Percentiles rank a stretch among this genome's conserved stretches.
phyloP scores from a whole-genome alignment of 73 alveolate species.

The Paramecium bursaria region DNA sequence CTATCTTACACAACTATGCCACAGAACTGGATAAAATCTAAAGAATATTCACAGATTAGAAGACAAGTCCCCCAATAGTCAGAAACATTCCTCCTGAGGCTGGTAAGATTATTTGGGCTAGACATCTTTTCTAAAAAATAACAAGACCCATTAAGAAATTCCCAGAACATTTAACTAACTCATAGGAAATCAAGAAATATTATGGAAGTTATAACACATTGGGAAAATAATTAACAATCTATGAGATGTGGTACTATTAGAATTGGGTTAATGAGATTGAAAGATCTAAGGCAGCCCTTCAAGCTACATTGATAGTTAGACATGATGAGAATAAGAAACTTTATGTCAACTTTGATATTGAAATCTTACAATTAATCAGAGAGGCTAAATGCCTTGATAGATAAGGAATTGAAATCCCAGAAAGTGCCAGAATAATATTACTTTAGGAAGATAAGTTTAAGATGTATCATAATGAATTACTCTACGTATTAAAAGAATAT shows the following conservation, averaged over 20 bases:
- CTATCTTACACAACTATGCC: constrained; percentile 94
- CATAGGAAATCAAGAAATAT: constrained; percentile 79
- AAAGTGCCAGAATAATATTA: constrained; percentile 99
- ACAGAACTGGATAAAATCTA: constrained; percentile 81
- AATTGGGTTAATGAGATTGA: constrained; percentile 93
- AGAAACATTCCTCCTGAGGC: constrained; percentile 99
- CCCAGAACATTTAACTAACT: constrained; percentile 84
- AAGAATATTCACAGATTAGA: constrained; percentile 62
- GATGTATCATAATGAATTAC: constrained; percentile 98
- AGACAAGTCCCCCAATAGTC: constrained; percentile 96
- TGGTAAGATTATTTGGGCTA: constrained; percentile 99
- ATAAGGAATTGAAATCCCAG: constrained; percentile 99
- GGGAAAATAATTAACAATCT: constrained; percentile 86
- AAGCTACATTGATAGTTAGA: constrained; percentile 95
- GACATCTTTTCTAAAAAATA: constrained; percentile 97
- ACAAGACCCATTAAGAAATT: constrained; percentile 97
- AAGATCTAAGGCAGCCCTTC: constrained; percentile 95
- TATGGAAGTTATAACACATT: constrained; percentile 86
- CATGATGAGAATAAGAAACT: constrained; percentile 94
- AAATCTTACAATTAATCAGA: constrained; percentile 98
- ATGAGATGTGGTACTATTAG: constrained; percentile 85
- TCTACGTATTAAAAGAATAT: constrained; percentile 98
- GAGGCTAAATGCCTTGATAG: constrained; percentile 99
- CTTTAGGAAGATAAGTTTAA: constrained; percentile 99
- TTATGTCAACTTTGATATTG: constrained; percentile 98